Evolutionary conservation across 139 green algal species (phyloP).

Genomic region (Closterium sp.): DNA sequence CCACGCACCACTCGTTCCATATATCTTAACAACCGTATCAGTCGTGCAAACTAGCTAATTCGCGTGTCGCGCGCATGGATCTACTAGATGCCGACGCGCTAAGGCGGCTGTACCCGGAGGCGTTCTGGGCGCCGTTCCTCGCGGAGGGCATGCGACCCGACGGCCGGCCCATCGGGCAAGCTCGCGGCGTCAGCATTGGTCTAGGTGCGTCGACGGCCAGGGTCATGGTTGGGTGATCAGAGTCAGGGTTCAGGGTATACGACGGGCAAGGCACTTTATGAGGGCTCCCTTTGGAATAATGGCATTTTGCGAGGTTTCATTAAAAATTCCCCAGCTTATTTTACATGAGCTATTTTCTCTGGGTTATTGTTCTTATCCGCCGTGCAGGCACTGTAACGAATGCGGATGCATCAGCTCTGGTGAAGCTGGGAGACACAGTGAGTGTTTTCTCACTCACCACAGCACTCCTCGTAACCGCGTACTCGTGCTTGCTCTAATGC

Average conservation of each 20-base stretch:
- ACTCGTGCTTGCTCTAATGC: neutral
- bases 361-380: neutral
- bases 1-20: neutral
- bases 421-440: slow-evolving; percentile 65
- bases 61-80: neutral
- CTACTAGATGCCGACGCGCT: slow-evolving; percentile 13
- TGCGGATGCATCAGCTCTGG: slow-evolving; percentile 69
- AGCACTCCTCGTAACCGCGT: neutral
- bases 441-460: neutral
- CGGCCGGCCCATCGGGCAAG: slow-evolving; percentile 62
- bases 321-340: too few species aligned
- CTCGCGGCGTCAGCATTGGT: slow-evolving; percentile 52
- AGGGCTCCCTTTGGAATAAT: neutral
- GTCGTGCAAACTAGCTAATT: neutral
- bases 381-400: slow-evolving; percentile 57
- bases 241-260: neutral
- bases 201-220: slow-evolving; percentile 8
- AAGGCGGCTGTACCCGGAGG: slow-evolving; percentile 66
- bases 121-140: slow-evolving; percentile 69
- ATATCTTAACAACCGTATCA: neutral
- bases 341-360: neutral
- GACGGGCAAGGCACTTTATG: neutral
- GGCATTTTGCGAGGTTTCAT: neutral
- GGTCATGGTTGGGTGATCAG: neutral
- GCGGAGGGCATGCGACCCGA: slow-evolving; percentile 65